Evolutionary conservation across 441 rosid species (phyloP), one percentile per base, ranked within the genome.

Genomic region (Mallotus japonicus): DNA sequence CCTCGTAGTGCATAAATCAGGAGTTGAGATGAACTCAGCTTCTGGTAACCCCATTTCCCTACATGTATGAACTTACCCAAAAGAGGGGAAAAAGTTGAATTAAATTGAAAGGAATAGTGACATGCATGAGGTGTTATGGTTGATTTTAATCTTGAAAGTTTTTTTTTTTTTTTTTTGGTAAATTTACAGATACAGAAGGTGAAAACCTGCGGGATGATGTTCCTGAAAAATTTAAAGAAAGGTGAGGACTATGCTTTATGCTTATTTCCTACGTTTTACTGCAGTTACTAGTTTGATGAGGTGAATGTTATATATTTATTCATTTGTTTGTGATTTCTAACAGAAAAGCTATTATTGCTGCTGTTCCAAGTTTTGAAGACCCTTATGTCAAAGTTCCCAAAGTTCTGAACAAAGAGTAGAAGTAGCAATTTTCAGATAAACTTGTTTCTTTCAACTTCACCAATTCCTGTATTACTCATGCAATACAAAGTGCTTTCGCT

Each of bases 401-500:
- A 82, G 90, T 93, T 67, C 78, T 93, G 71, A 93, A 86, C 87
- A 90, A 90, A 78, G 92, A 90, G 74, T 89, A 73, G 79, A 50
- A 40, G 17, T 24, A 16, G 14, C 20, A 74, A 3, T 11, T 3
- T 14, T 65, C 9, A 20, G 78, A 80, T 77, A 82, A 74, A 13
- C 28, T 42, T 34, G 24, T 9, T 17, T 32, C 46, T 16, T 62
- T 37, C 24, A 28, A 28, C 32, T 28, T 28, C 32, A 28, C 32
- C 32, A 28, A 28, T 28, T 2, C 32, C 2, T 28, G 32, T 28
- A 28, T 28, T 28, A 28, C 32, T 28, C 32, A 28, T 28, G 28
- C 32, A 28, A 2, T 28, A 1, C 32, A 28, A 28, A 28, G 32
- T 1, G 32, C 32, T 28, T 28, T 28, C 3, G 2, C 32, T 28